Evolutionary conservation across 768 basidiomycete genomes (phyloP).

Genomic region (Mycena filopes): DNA sequence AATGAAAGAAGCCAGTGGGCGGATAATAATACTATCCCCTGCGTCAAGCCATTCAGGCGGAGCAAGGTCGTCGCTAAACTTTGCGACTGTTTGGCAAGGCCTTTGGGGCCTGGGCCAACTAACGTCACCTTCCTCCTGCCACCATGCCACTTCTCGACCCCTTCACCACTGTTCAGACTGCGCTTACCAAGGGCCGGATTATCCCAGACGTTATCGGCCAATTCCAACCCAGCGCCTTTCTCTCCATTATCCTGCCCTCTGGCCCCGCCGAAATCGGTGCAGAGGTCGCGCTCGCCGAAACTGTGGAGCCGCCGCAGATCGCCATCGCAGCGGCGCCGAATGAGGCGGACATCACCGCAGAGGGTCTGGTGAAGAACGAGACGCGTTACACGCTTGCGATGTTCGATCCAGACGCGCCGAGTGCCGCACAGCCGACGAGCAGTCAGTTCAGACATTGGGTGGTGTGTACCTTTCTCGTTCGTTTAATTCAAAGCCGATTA

Average conservation of each 20-base stretch:
- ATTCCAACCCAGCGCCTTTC: background rate
- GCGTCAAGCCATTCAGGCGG: no score
- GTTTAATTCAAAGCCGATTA: no score
- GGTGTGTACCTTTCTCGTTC: constrained; percentile 32
- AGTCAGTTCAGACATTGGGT: constrained; percentile 51
- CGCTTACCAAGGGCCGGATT: no score
- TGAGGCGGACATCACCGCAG: constrained; percentile 2
- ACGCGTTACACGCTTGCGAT: constrained; percentile 47
- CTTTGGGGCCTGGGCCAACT: no score
- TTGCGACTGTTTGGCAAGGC: no score
- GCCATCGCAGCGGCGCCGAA: constrained; percentile 1
- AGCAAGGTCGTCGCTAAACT: no score
- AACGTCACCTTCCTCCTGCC: no score
- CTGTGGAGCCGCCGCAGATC: constrained; percentile 11
- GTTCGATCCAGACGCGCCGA: constrained; percentile 53
- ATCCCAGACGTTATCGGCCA: no score
- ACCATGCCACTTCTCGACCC: no score
- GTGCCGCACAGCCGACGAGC: constrained; percentile 43
- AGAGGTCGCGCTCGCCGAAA: constrained; percentile 10
- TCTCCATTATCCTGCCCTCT: constrained; percentile 11
- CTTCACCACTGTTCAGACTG: no score
- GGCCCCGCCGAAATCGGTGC: constrained; percentile 9
- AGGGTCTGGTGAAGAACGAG: constrained; percentile 25
- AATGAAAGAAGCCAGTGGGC: no score
- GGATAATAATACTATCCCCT: no score